These are phyloP conservation scores for Silene uniflora DNA, from an alignment of 148 eudicot species.

Conservation along the genomic window DNA sequence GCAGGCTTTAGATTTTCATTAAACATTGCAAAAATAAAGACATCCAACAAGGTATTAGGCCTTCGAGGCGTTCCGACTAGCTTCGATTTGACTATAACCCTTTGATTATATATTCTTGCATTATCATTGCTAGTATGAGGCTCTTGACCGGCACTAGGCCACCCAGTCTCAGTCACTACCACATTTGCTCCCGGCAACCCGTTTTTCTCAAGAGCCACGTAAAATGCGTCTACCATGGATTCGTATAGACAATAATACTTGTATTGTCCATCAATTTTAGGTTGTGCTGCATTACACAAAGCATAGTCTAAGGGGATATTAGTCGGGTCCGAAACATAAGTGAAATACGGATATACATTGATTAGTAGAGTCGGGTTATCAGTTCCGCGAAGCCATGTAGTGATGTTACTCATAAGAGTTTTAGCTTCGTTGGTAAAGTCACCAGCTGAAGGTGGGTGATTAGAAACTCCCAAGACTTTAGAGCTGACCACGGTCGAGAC, in stretches of 20 bases:
- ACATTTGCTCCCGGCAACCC: background rate
- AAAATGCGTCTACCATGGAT: constrained; percentile 34
- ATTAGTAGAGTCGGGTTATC: constrained; percentile 19
- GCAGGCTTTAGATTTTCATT: constrained; percentile 35
- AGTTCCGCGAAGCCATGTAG: constrained; percentile 5
- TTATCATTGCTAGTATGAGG: constrained; percentile 21
- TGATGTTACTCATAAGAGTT: background rate
- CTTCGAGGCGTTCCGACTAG: constrained; percentile 31
- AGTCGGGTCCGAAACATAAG: background rate
- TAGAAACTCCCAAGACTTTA: background rate
- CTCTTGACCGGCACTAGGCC: constrained; percentile 35
- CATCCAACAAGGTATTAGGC: background rate
- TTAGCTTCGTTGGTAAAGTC: constrained; percentile 1
- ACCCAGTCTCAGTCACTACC: constrained; percentile 34
- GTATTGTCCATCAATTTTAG: constrained; percentile 20
- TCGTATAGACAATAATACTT: constrained; percentile 31
- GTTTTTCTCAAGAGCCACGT: constrained; percentile 23
- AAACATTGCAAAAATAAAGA: constrained; percentile 36
- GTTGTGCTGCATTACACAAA: background rate
- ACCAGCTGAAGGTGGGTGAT: constrained; percentile 25
- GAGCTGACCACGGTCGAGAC: constrained; percentile 16
- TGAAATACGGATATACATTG: constrained; percentile 22
- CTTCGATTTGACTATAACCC: constrained; percentile 16
- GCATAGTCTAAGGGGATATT: constrained; percentile 1
- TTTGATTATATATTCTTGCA: constrained; percentile 26